Percentiles rank a stretch among this genome's conserved stretches.
These are phyloP conservation scores for Candida cerambycidarum DNA, from an alignment of 805 yeast genomes.

Conservation along the genomic window DNA sequence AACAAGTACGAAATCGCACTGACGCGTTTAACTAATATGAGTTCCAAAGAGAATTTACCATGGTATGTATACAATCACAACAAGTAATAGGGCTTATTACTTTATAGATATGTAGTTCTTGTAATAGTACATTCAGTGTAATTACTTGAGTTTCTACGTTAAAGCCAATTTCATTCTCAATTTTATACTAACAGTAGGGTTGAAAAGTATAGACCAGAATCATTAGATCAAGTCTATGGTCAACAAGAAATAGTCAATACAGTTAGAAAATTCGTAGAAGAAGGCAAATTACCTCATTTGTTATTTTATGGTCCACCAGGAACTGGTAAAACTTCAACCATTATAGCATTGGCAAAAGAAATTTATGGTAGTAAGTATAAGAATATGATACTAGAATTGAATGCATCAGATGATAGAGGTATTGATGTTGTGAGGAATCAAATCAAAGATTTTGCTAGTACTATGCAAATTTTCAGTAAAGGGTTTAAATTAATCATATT, in stretches of 20 bases:
- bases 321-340: slow-evolving; percentile 88
- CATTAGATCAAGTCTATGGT: slow-evolving; percentile 86
- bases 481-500: slow-evolving; percentile 89
- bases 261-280: slow-evolving; percentile 78
- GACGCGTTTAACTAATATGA: slow-evolving; percentile 7
- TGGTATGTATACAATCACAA: too few relatives aligned
- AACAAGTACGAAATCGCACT: too few relatives aligned
- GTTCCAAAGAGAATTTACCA: slow-evolving; percentile 51
- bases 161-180: too few relatives aligned
- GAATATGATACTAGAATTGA: slow-evolving; percentile 90
- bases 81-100: too few relatives aligned
- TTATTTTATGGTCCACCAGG: slow-evolving; percentile 95
- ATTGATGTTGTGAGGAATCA: slow-evolving; percentile 97
- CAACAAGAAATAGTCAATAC: slow-evolving; percentile 85
- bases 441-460: slow-evolving; percentile 93
- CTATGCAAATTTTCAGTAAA: slow-evolving; percentile 84
- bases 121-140: too few relatives aligned
- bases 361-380: slow-evolving; percentile 77
- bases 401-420: slow-evolving; percentile 94
- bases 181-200: slow-evolving; percentile 55
- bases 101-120: too few relatives aligned
- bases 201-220: slow-evolving; percentile 89
- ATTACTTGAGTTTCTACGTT: too few relatives aligned
- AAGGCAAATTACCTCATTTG: slow-evolving; percentile 85
- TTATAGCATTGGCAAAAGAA: slow-evolving; percentile 77